Conservation (phyloP, 345 rosid genomes). For the Moringa oleifera region DNA sequence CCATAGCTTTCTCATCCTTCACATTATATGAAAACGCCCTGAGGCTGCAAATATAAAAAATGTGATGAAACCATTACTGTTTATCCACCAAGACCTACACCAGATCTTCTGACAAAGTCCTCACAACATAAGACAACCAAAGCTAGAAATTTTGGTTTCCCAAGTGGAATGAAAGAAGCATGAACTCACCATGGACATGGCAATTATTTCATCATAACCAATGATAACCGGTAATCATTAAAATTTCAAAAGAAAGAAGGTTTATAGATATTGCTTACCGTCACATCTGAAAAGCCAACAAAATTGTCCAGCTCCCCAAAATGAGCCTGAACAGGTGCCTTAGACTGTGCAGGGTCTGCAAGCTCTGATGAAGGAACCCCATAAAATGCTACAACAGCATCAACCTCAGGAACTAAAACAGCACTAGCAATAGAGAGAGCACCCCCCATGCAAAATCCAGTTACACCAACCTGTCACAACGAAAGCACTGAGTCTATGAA, state of each 20-base stretch:
- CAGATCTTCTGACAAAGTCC: too few relatives aligned
- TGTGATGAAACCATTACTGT: too few relatives aligned
- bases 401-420: slow-evolving; percentile 81
- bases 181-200: background rate
- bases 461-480: slow-evolving; percentile 69
- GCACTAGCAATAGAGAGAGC: slow-evolving; percentile 89
- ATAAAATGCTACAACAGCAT: slow-evolving; percentile 83
- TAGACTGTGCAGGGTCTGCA: slow-evolving; percentile 79
- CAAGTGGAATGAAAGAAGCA: too few relatives aligned
- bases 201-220: slow-evolving; percentile 1
- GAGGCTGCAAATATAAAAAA: too few relatives aligned
- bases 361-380: slow-evolving; percentile 81
- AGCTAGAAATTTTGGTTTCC: too few relatives aligned
- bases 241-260: background rate
- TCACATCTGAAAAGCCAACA: slow-evolving; percentile 83
- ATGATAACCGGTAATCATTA: background rate
- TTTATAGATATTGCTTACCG: slow-evolving; percentile 33
- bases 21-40: too few relatives aligned
- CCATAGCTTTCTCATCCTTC: too few relatives aligned
- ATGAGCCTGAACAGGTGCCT: slow-evolving; percentile 86
- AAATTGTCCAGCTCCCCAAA: slow-evolving; percentile 84
- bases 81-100: too few relatives aligned
- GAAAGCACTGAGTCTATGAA: background rate
- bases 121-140: too few relatives aligned
- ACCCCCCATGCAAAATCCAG: slow-evolving; percentile 97